Evolutionary conservation across 78 protist species (phyloP), one percentile per base, ranked within the genome.

Genomic region (Acrasis kona): DNA sequence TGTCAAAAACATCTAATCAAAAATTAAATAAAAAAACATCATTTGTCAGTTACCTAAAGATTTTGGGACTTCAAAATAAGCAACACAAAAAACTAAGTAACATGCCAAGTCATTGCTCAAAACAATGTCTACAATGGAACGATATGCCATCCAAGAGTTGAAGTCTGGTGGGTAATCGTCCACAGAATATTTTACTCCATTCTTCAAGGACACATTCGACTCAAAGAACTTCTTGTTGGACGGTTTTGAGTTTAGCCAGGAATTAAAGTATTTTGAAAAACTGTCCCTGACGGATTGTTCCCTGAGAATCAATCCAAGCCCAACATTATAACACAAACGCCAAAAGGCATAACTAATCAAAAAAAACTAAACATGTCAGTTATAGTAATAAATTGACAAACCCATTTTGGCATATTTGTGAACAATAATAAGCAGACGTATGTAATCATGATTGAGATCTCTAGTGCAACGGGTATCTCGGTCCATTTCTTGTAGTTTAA

Each of bases 111-210:
- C 95, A 36, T 72, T 74, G 10, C 81, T 80, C 34, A 91, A 77
- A 37, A 88, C 77, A 41, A 91, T 72, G 76, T 86, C 89, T 29
- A 86, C 95, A 7, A 91, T 19, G 64, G 65, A 30, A 75, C 95
- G 85, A 77, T 77, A 91, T 38, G 78, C 74, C n/a, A 91, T 79
- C 95, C 95, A 91, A 31, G 91, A 80, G 41, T 82, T 88, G 81
- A 78, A 83, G n/a, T 32, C 83, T 5, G 61, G 37, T 35, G 95
- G 95, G 65, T 58, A 80, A n/a, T 39, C 77, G 10, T 7, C 27
- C 40, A 58, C 10, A 9, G 40, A 34, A 65, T 70, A 79, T 58
- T 10, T 39, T 78, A 66, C 19, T 71, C 2, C 75, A 76, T 34
- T 6, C 35, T 70, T 30, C 67, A 32, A 57, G 6, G n/a, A n/a